Base-by-base conservation (phyloP, 2,329 filamentous ascomycete genomes). In the Esteya vermicola region DNA sequence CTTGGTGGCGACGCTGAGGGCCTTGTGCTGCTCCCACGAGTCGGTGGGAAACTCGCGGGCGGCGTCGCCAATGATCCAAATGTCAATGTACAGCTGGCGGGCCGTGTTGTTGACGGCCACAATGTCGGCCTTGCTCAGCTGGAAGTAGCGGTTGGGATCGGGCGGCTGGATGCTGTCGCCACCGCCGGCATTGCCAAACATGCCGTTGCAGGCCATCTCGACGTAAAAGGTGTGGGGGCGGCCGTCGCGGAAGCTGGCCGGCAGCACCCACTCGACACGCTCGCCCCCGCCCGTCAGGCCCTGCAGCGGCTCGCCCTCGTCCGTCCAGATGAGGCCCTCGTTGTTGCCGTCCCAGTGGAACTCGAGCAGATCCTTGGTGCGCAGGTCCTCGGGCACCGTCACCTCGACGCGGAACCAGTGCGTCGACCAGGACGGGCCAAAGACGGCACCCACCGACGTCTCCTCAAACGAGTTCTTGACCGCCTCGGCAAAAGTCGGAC, bases 151-250 rank as follows among this genome's bases (percentile, higher is more conserved):
- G 64, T 95, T 76, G n/a, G 84, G 82, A 44, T 81, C 69, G 0
- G 91, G 91, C 13, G 91, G 86, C 56, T 93, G 84, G 50, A 95
- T 96, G 25, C 70, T 76, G 57, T 93, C 85, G 21, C 85, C n/a
- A n/a, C n/a, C 85, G 18, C 43, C 81, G 0, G 86, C 81, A 57
- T 94, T 94, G 50, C 91, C 91, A 62, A 96, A 96, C 88, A 96
- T 96, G 58, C 81, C 79, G 58, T 98, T 98, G 63, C 91, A 96
- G 18, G 91, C 91, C 84, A 96, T 94, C 63, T 98, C 91, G 48
- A 98, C 80, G 58, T 95, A 98, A 52, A 98, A 83, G 16, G 71
- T 76, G 57, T 96, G 88, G 52, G 86, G 75, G 56, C 89, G 78
- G 39, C 85, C 88, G 57, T 94, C 84, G 45, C 83, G 74, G 62